Conservation (phyloP, 345 rosid genomes). For the Citrus trifoliata region DNA sequence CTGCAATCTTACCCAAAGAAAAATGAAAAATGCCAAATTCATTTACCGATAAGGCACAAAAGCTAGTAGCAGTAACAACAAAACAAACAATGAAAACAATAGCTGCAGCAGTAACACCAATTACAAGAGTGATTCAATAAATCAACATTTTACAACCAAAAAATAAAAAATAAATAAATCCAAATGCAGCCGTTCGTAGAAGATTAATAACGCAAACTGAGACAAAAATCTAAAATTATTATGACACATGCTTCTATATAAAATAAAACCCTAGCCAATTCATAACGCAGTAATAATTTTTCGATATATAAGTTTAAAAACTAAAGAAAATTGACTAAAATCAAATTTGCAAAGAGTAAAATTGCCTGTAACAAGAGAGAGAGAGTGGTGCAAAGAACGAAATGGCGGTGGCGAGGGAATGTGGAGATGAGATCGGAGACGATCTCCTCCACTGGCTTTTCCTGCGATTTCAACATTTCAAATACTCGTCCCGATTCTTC, state of each 20-base stretch:
- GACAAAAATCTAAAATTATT: background rate
- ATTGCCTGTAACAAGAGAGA: conserved; percentile 54
- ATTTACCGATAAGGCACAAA: background rate
- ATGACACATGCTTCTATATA: background rate
- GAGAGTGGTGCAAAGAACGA: conserved; percentile 59
- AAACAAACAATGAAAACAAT: background rate
- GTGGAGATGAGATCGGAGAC: conserved; percentile 55
- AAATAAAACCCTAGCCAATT: background rate
- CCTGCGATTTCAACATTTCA: conserved; percentile 50
- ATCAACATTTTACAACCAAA: background rate
- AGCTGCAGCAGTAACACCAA: background rate
- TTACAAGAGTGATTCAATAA: background rate
- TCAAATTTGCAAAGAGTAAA: background rate
- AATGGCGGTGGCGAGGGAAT: conserved; percentile 37
- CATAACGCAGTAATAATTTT: background rate
- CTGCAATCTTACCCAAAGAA: background rate
- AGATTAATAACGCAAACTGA: background rate
- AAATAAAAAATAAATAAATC: background rate
- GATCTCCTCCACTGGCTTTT: conserved; percentile 49
- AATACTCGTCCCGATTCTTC: conserved; percentile 51
- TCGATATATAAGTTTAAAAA: background rate
- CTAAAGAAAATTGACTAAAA: background rate
- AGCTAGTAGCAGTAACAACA: background rate
- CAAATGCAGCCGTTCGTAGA: background rate
- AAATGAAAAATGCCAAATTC: background rate